Evolutionary conservation across 2,329 filamentous ascomycete genomes (phyloP), one percentile per base, ranked within the genome.

Genomic region (Ophiobolus disseminans): DNA sequence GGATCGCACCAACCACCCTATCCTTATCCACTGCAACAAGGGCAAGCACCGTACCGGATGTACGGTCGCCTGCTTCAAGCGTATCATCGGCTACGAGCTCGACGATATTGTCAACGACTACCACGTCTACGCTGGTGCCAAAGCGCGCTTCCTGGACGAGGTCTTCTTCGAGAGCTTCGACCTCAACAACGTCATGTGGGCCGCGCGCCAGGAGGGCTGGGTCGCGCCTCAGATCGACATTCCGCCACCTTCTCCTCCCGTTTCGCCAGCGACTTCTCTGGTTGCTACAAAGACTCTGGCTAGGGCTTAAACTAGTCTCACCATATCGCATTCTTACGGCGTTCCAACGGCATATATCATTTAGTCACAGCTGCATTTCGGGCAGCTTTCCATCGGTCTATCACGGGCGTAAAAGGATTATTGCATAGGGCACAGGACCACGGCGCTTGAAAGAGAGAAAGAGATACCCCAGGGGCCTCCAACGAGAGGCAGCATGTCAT

Each of bases 31-130:
- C 73, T 97, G 92, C 80, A 97, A 96, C 69, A 92, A 96, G 61
- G 92, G 92, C 68, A 94, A 87, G 82, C 92, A 97, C 68, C 88
- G 92, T 48, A 96, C 92, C 14, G 92, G 92, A 17, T 96, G 91
- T 66, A 87, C 94, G n/a, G 82, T 92, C 39, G 92, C 86, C 14
- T 86, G 89, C 48, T 81, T 95, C 54, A 86, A 91, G 55, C 90
- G 89, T 68, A 75, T 89, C 10, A 82, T 57, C 23, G 67, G 88
- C 11, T 90, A 89, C 86, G 76, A 84, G 14, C 70, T 85, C 1
- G 70, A 80, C 1, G 75, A 78, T 13, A 83, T 89, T 26, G 72
- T 94, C 26, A 79, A 84, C 40, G 92, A 97, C 72, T 96, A 96
- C 75, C 78, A 80, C 54, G 75, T 77, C 1, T 92, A 86, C 59